Percentiles rank a stretch among this genome's conserved stretches.
Conservation (phyloP, 2,329 filamentous ascomycete genomes). For the Fusarium sambucinum region DNA sequence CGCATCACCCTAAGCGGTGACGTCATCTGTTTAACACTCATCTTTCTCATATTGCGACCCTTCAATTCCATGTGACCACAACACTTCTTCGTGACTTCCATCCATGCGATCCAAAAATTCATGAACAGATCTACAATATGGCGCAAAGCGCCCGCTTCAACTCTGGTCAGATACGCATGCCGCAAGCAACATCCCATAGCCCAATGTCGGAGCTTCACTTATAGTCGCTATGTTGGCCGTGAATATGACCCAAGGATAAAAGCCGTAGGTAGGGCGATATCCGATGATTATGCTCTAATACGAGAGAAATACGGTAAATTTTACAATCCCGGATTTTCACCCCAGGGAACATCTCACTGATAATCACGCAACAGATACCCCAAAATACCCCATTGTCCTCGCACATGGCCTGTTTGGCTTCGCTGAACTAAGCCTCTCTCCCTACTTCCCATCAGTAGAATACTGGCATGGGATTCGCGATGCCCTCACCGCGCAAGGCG, state of each 20-base stretch:
- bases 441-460: constrained; percentile 66
- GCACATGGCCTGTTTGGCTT: constrained; percentile 76
- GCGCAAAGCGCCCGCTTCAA: constrained; percentile 25
- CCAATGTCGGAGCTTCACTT: constrained; percentile 29
- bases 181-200: constrained; percentile 16
- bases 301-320: constrained; percentile 59
- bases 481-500: constrained; percentile 65
- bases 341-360: background rate
- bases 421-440: constrained; percentile 65
- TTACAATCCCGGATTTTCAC: too few relatives aligned
- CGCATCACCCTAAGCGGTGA: constrained; percentile 27
- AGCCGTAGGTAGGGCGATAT: constrained; percentile 58
- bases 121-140: constrained; percentile 39
- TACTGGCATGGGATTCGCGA: constrained; percentile 76
- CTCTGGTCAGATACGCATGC: background rate
- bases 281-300: constrained; percentile 61
- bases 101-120: constrained; percentile 30
- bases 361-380: constrained; percentile 58
- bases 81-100: background rate
- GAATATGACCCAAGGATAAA: constrained; percentile 56
- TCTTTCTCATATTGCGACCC: constrained; percentile 2
- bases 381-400: constrained; percentile 72
- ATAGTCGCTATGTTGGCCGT: constrained; percentile 18
- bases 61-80: constrained; percentile 6
- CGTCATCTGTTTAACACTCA: constrained; percentile 32